Evolutionary conservation across 345 rosid species (phyloP), one percentile per base, ranked within the genome.

Genomic region (Eucalyptus sp.): DNA sequence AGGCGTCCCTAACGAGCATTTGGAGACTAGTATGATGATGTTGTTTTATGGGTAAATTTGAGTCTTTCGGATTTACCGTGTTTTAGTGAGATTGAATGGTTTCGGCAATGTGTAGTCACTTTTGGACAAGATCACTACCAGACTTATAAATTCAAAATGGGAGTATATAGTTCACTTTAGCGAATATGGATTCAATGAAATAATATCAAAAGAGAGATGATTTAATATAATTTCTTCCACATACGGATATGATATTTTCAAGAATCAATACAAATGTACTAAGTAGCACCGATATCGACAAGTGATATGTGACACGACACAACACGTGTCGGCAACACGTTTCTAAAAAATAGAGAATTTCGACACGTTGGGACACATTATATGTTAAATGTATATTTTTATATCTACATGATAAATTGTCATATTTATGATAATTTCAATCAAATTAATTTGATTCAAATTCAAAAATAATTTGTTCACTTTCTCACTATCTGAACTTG

Each of bases 311-410:
- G 8, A 51, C 56, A 51, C 41, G 41, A 41, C 41, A 41, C 41
- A 4, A 41, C 41, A 41, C 41, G 41, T 51, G 56, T 51, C 1
- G 22, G 22, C 0, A 15, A 16, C 5, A 41, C 41, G 5, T 41
- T 41, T 41, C 41, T 41, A 51, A 51, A 51, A 51, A 7, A 16
- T 51, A 51, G 4, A 17, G 4, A 51, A 51, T 51, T 51, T 51
- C 2, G 0, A 51, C 22, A 51, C 4, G 0, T 51, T 51, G 8
- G 1, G 1, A 51, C 22, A 51, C 9, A 2, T 17, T 7, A 52
- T 52, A 17, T 52, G 17, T 52, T 52, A 52, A 52, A 52, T 52
- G 2, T 51, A 52, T 17, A 52, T 52, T 52, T 52, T 52, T 17
- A 17, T 52, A 52, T 17, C 24, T 52, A 52, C 56, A 52, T 52